Evolutionary conservation across 2,329 filamentous ascomycete genomes (phyloP).

Genomic region (Harringtonia lauricola): DNA sequence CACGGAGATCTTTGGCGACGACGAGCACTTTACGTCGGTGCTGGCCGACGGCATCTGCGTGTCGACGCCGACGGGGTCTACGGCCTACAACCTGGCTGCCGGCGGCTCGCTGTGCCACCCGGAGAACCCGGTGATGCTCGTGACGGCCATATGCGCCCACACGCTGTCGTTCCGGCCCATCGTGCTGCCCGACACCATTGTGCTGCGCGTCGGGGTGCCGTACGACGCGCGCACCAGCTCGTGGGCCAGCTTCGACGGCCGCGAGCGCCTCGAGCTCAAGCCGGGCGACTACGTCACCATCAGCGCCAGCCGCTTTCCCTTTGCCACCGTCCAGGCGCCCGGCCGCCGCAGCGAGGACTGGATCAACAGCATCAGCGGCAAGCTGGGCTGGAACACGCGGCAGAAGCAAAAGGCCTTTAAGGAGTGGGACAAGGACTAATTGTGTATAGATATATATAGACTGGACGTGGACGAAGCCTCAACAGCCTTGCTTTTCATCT

Average conservation of each 20-base stretch:
- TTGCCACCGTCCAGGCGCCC: constrained; percentile 63
- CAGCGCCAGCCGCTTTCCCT: constrained; percentile 65
- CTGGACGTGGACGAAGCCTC: too few species aligned
- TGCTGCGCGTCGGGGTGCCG: constrained; percentile 84
- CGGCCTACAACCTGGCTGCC: constrained; percentile 89
- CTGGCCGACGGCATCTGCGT: constrained; percentile 90
- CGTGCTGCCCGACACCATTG: constrained; percentile 91
- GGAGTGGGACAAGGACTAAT: constrained; percentile 28
- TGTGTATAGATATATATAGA: neutral
- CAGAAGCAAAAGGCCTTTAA: constrained; percentile 60
- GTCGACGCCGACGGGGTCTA: constrained; percentile 87
- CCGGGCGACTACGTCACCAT: constrained; percentile 81
- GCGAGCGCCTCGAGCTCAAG: constrained; percentile 69
- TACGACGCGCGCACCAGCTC: constrained; percentile 81
- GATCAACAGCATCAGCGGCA: constrained; percentile 70
- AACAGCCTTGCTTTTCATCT: too few species aligned
- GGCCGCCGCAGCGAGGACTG: constrained; percentile 65
- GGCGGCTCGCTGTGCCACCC: constrained; percentile 94
- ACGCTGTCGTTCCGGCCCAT: constrained; percentile 94
- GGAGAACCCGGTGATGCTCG: constrained; percentile 90
- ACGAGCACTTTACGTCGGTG: constrained; percentile 89
- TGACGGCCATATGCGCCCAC: constrained; percentile 90
- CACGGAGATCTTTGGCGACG: constrained; percentile 86
- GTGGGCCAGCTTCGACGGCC: constrained; percentile 97
- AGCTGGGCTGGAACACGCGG: constrained; percentile 71